Base-by-base conservation (phyloP, 192 early-diverging fungal genomes). In the Cladochytrium replicatum region DNA sequence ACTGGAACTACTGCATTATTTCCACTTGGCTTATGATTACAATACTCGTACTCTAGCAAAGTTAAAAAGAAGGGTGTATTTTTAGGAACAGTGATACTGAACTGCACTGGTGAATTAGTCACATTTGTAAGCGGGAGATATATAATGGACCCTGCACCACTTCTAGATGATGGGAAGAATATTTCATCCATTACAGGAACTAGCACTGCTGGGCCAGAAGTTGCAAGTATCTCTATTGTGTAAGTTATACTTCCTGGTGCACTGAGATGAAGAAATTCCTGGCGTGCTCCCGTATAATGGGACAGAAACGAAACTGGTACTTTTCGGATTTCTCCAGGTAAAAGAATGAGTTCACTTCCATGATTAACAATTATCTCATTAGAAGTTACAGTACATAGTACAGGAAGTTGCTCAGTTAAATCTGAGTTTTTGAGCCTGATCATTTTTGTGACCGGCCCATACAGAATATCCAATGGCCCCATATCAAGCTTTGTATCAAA, bases 401-500 rank as follows among this genome's bases (percentile, higher is more conserved):
- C 57, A 21, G 64, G 63, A 8, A 76, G 46, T 5, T 34, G 13
- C 8, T 30, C 8, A 2, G 27, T 32, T 9, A 15, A 11, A 49
- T 64, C 55, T 22, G 34, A 51, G 32, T 65, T 63, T 15, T 63
- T 62, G 31, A 72, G 6, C 13, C 46, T 42, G 8, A 63, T 13
- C n/a, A 47, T 29, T 11, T 63, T 64, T 6, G 44, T 46, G 22
- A 68, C 66, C 6, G 58, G 1, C 25, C 43, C 51, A 42, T 64
- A 76, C 48, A 57, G 68, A 13, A 74, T 69, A 45, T 80, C 77
- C 21, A 70, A 71, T 0, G 74, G 63, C 2, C 76, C 74, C 46
- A 74, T 74, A 46, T 74, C 71, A 27, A 80, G 29, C 49, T 74
- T 71, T 8, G 42, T 37, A 24, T 73, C 70, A 17, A 67, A 17